Evolutionary conservation across 371 early-diverging fungal genomes (phyloP), one percentile per base, ranked within the genome.

Genomic region (Apophysomyces trapeziformis): DNA sequence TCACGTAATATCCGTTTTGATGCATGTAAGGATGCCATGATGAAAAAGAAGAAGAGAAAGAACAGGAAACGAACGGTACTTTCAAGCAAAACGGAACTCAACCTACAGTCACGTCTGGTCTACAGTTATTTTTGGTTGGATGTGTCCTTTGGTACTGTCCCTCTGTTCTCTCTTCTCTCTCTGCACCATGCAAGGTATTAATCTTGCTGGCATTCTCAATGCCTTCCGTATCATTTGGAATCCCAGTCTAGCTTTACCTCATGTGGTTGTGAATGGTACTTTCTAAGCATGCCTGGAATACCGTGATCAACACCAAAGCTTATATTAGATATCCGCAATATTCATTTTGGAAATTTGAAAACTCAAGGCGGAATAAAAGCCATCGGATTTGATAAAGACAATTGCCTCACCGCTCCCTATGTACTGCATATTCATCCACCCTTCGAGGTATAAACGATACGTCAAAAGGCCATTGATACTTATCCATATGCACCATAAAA

Each of bases 331-430:
- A 85, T 95, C 47, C 86, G 92, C 2, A 63, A 75, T 21, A 85
- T 96, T 35, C 80, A 89, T 57, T 95, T 87, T 76, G 69, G 61
- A 2, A 69, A 75, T 9, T 77, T 96, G 45, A 82, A 84, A 57
- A 65, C 69, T 5, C 35, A 69, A 18, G 70, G 69, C 0, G 93
- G 94, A 13, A 85, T 95, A 62, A 68, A 77, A 16, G 88, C 85
- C 14, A 77, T 94, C 41, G 91, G 82, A 0, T 97, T 96, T 74
- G 98, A 97, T 78, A 97, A 97, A 76, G 98, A 97, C 72, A 97
- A 97, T 77, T 94, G 95, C 39, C 73, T 97, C 16, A 95, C 97
- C 0, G 88, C 87, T 13, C 98, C 98, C 2, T 96, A 97, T 70
- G 81, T 77, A 26, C 64, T 81, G 47, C 68, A 83, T 0, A 78